Percentiles rank a stretch among this genome's conserved stretches.
phyloP scores from a whole-genome alignment of 1,284 basidiomycete genomes.

The Cryptococcus sp. region DNA sequence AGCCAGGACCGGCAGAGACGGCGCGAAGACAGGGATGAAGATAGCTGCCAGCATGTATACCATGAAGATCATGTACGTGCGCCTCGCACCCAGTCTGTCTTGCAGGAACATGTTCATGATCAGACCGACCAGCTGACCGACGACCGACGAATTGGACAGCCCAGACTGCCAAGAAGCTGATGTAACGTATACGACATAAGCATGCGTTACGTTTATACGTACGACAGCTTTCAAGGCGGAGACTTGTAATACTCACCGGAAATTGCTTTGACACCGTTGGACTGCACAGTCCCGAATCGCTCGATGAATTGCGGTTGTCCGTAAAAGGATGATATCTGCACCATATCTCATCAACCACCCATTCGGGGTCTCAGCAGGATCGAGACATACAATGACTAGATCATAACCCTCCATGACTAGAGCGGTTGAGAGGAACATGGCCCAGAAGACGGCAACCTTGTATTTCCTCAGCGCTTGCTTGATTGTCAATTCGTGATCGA shows the following conservation, averaged over 20 bases:
- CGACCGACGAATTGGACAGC: constrained; percentile 45
- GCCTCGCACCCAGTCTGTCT: constrained; percentile 49
- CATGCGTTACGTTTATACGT: not conserved
- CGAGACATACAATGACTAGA: constrained; percentile 26
- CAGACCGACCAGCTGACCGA: constrained; percentile 50
- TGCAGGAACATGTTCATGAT: constrained; percentile 48
- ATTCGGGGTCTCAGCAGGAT: not conserved
- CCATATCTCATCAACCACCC: not conserved
- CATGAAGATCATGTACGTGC: constrained; percentile 47
- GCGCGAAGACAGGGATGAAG: constrained; percentile 49
- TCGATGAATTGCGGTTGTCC: constrained; percentile 35
- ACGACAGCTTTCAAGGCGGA: not conserved
- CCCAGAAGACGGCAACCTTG: constrained; percentile 29
- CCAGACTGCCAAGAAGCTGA: constrained; percentile 55
- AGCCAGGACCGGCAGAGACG: constrained; percentile 37
- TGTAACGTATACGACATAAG: constrained; percentile 35
- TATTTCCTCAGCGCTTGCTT: constrained; percentile 31
- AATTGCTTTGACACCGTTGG: constrained; percentile 20
- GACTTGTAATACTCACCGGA: constrained; percentile 4
- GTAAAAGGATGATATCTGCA: constrained; percentile 35
- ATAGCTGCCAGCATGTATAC: constrained; percentile 34
- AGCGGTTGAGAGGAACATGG: constrained; percentile 26
- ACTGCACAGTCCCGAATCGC: constrained; percentile 27
- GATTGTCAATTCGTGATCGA: constrained; percentile 19
- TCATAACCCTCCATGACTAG: constrained; percentile 42